These are phyloP conservation scores for Fusarium camptoceras DNA, from an alignment of 2,329 filamentous ascomycete species.

Conservation along the genomic window DNA sequence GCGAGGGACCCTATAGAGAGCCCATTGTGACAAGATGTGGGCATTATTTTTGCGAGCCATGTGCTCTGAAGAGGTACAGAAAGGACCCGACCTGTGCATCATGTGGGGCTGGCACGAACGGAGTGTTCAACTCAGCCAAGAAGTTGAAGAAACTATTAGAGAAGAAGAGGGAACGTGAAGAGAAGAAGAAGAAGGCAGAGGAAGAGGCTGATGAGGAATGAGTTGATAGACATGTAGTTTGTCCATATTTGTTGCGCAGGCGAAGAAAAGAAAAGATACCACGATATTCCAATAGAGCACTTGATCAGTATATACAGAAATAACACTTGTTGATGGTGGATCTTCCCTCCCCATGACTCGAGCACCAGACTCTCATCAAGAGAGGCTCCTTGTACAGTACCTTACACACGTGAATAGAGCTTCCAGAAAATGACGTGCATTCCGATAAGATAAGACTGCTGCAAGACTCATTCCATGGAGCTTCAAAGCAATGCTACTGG, in stretches of 20 bases:
- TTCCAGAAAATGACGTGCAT: constrained; percentile 36
- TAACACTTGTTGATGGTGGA: neutral
- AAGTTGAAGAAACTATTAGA: constrained; percentile 84
- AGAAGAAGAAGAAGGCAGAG: constrained; percentile 66
- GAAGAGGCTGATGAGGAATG: constrained; percentile 59
- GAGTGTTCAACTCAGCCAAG: constrained; percentile 90
- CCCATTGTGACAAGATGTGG: constrained; percentile 91
- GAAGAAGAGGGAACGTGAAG: constrained; percentile 72
- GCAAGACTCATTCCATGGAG: neutral
- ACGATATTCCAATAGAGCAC: constrained; percentile 1
- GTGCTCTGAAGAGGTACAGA: constrained; percentile 86
- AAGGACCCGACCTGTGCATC: constrained; percentile 89
- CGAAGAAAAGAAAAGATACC: constrained; percentile 24
- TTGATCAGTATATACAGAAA: neutral
- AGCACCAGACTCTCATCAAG: constrained; percentile 13
- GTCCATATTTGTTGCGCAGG: neutral
- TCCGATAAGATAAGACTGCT: constrained; percentile 31
- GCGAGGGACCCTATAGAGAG: constrained; percentile 79
- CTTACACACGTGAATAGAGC: constrained; percentile 27
- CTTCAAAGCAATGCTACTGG: constrained; percentile 11
- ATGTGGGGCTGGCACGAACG: constrained; percentile 85
- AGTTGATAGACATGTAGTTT: constrained; percentile 11
- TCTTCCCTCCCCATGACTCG: constrained; percentile 18
- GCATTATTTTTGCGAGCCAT: constrained; percentile 95
- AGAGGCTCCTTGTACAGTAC: constrained; percentile 2